Evolutionary conservation across 768 basidiomycete genomes (phyloP), one percentile per base, ranked within the genome.

Genomic region (Leccinum boreale): DNA sequence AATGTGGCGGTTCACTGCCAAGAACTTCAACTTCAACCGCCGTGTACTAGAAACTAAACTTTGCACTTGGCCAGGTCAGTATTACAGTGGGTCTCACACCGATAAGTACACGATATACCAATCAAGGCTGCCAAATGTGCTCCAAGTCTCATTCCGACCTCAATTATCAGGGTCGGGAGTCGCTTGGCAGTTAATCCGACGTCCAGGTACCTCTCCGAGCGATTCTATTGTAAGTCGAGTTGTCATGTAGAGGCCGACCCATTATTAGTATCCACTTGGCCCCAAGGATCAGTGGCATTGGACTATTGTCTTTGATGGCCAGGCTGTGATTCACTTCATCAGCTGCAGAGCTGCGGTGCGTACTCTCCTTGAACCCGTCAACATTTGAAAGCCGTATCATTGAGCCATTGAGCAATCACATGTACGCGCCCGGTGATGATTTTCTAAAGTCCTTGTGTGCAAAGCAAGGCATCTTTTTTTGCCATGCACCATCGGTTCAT

Each of bases 1-100:
- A 67, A 59, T 66, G 64, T 69, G 67, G 67, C 65, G 65, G 44
- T 23, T 28, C 28, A 28, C 28, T 28, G 26, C 26, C 26, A 28
- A 28, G 26, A 28, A 28, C 26, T 28, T 28, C 26, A 28, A 28
- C 7, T 28, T 28, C 26, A 28, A 28, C 28, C 28, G 28, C 28
- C 28, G 28, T 28, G 28, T 28, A 28, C 28, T 28, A 28, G 1
- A 9, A 9, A 28, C 28, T 28, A 28, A 28, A 28, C 28, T 28
- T 28, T 28, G 28, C 28, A 28, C 28, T 28, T 28, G 26, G 26
- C 26, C 26, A 28, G 26, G 26, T 8, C 28, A 28, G 28, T 28
- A 28, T 9, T 9, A 28, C 28, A 28, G 28, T 28, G 28, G 28
- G 9, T 28, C 0, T 28, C 28, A 28, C 28, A 28, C 26, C 12